Conservation (phyloP, 2,329 filamentous ascomycete genomes). For the Beauveria sp. region DNA sequence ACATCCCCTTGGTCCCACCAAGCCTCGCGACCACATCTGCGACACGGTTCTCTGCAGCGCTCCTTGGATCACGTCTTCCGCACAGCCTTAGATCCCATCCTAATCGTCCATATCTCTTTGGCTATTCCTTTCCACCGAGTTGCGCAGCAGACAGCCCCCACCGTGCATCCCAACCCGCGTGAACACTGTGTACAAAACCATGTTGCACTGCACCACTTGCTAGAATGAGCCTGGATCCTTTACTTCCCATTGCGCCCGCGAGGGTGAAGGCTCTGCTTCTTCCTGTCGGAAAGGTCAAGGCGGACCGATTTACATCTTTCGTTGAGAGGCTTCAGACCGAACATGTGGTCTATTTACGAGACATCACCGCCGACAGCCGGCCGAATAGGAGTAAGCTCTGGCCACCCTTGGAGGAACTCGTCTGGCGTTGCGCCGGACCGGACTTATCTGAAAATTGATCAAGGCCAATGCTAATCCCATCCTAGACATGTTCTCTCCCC, state of each 20-base stretch:
- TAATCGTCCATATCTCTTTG: neutral
- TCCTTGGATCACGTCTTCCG: neutral
- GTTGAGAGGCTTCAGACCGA: conserved; percentile 70
- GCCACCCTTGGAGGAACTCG: neutral
- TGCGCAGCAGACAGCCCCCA: neutral
- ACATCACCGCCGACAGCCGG: conserved; percentile 76
- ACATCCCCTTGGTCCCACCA: conserved; percentile 8
- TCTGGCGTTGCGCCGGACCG: neutral
- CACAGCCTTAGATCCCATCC: neutral
- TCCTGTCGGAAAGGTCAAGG: conserved; percentile 79
- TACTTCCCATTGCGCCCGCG: conserved; percentile 86
- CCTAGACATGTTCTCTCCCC: conserved; percentile 85
- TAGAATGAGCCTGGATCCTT: conserved; percentile 80
- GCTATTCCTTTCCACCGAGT: neutral
- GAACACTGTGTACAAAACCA: neutral
- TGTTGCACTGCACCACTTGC: conserved; percentile 32
- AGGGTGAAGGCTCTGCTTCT: conserved; percentile 82
- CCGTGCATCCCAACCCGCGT: neutral
- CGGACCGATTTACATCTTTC: conserved; percentile 71
- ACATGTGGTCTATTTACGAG: conserved; percentile 74
- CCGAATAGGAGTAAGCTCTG: conserved; percentile 70
- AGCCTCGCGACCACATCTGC: conserved; percentile 3
- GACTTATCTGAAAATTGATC: neutral
- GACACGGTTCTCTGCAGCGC: neutral
- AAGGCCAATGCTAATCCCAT: neutral